A percentile compares a stretch with the other conserved stretches of the same genome.
phyloP scores from a whole-genome alignment of 2,329 filamentous ascomycete genomes.

The Emergomyces pasteurianus region DNA sequence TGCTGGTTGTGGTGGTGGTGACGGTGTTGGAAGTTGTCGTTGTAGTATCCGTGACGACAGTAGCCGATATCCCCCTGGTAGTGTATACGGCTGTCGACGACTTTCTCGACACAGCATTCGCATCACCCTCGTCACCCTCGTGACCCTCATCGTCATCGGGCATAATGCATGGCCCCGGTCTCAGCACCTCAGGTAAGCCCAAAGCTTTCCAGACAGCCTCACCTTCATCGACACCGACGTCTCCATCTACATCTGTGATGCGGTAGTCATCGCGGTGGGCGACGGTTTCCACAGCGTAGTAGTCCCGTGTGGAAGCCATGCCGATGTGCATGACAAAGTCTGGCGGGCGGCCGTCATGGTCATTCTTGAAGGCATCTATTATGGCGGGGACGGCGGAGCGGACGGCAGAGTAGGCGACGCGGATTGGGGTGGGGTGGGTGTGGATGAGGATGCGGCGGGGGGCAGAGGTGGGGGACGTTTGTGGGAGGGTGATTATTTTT shows the following conservation, averaged over 20 bases:
- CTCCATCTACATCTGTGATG: conserved; percentile 56
- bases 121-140: neutral
- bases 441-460: conserved; percentile 27
- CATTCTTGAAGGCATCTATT: conserved; percentile 37
- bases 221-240: conserved; percentile 30
- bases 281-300: conserved; percentile 59
- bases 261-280: conserved; percentile 62
- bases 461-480: conserved; percentile 7
- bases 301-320: conserved; percentile 54
- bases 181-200: conserved; percentile 39
- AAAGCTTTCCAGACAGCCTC: conserved; percentile 39
- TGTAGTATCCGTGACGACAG: neutral
- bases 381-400: conserved; percentile 52
- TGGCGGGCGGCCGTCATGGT: conserved; percentile 33
- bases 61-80: neutral
- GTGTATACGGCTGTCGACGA: neutral
- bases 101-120: neutral
- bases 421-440: conserved; percentile 53
- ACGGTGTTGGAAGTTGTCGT: neutral
- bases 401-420: conserved; percentile 59
- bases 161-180: conserved; percentile 31
- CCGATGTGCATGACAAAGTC: conserved; percentile 69
- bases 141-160: neutral
- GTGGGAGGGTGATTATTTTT: conserved; percentile 42
- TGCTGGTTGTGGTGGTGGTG: neutral